Conservation (phyloP, 805 yeast species). For the Ogataea ramenticola region DNA sequence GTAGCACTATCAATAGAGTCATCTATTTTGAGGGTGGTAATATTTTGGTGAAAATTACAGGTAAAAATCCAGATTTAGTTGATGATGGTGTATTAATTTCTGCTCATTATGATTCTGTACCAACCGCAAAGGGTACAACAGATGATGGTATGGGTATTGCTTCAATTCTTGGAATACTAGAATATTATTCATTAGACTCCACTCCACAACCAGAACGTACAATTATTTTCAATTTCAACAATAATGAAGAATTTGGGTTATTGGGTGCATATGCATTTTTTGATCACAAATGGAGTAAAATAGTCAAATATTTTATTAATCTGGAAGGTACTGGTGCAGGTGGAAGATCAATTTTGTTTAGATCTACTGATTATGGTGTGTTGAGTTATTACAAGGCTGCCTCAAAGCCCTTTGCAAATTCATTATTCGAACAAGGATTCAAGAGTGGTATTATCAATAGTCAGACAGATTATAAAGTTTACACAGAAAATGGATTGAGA, state of each 20-base stretch:
- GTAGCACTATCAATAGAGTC: slow-evolving; percentile 35
- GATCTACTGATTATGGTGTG: slow-evolving; percentile 76
- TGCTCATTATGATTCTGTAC: slow-evolving; percentile 88
- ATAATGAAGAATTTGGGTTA: slow-evolving; percentile 84
- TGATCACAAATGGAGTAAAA: slow-evolving; percentile 62
- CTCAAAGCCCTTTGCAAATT: slow-evolving; percentile 66
- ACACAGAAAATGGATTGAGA: slow-evolving; percentile 57
- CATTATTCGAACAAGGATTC: slow-evolving; percentile 81
- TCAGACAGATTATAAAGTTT: slow-evolving; percentile 81
- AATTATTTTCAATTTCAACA: slow-evolving; percentile 76
- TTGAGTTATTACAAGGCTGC: slow-evolving; percentile 51
- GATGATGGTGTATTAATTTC: slow-evolving; percentile 65
- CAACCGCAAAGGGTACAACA: slow-evolving; percentile 80
- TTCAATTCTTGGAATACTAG: slow-evolving; percentile 63
- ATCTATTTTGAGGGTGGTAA: slow-evolving; percentile 81
- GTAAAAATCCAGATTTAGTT: slow-evolving; percentile 39
- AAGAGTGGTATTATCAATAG: slow-evolving; percentile 62
- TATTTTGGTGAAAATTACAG: slow-evolving; percentile 67
- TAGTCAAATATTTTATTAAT: slow-evolving; percentile 62
- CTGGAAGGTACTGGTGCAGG: slow-evolving; percentile 94
- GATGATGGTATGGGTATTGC: slow-evolving; percentile 92
- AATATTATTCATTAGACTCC: slow-evolving; percentile 30
- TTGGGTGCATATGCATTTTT: slow-evolving; percentile 73
- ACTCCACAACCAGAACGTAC: slow-evolving; percentile 58
- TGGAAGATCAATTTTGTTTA: slow-evolving; percentile 71